Conservation (phyloP, 2,329 filamentous ascomycete genomes). For the Hypomyces perniciosus region DNA sequence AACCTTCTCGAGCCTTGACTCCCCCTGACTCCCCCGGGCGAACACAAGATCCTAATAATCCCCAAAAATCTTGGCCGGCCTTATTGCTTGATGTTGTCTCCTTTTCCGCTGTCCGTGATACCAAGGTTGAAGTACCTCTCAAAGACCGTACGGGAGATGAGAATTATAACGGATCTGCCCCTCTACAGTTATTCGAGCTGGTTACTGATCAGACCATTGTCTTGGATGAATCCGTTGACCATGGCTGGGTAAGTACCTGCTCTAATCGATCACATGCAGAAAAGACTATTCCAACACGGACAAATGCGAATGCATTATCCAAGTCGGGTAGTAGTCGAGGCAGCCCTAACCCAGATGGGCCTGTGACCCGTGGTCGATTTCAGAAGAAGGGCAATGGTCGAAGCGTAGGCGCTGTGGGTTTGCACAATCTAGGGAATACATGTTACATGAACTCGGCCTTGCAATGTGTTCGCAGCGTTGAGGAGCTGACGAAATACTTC, state of each 20-base stretch:
- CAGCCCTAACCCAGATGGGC: constrained; percentile 54
- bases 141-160: constrained; percentile 63
- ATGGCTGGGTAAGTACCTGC: constrained; percentile 52
- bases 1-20: constrained; percentile 30
- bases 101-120: constrained; percentile 40
- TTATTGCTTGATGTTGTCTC: constrained; percentile 44
- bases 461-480: constrained; percentile 88
- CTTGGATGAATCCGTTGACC: constrained; percentile 71
- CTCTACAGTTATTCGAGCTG: constrained; percentile 60
- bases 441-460: constrained; percentile 99
- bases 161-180: constrained; percentile 71
- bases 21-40: constrained; percentile 36
- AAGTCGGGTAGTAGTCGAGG: constrained; percentile 54
- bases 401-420: constrained; percentile 69
- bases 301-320: constrained; percentile 21
- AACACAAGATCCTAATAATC: constrained; percentile 18
- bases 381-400: constrained; percentile 65
- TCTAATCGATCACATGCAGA: constrained; percentile 28
- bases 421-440: constrained; percentile 90
- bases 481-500: constrained; percentile 92
- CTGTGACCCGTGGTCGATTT: constrained; percentile 64
- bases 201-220: constrained; percentile 70
- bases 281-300: constrained; percentile 31
- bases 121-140: constrained; percentile 19
- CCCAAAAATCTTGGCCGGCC: constrained; percentile 33